Evolutionary conservation across 2,329 filamentous ascomycete species (phyloP).

Genomic region (Colletotrichum sansevieriae): DNA sequence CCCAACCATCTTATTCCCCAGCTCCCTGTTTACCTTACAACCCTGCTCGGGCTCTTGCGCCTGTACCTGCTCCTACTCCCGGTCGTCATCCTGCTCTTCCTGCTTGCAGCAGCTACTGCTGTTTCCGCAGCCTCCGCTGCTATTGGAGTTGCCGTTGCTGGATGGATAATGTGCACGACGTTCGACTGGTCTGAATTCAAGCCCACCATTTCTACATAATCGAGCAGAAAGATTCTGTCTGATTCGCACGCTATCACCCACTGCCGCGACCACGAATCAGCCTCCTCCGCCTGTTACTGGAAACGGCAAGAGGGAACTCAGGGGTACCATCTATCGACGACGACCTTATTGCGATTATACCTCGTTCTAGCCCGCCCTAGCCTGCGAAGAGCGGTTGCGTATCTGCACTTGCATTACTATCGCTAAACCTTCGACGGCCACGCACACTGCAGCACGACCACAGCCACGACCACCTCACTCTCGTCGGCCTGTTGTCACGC

Average conservation of each 20-base stretch:
- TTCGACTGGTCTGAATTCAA: background rate
- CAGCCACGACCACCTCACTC: background rate
- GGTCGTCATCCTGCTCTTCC: conserved; percentile 5
- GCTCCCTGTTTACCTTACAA: conserved; percentile 24
- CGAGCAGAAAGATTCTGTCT: background rate
- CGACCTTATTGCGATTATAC: conserved; percentile 5
- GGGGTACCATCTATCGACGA: conserved; percentile 21
- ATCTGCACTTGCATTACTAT: conserved; percentile 20
- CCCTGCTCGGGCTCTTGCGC: conserved; percentile 5
- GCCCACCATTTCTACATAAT: background rate
- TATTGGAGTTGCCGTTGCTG: background rate
- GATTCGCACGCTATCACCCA: background rate
- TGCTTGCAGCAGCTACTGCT: background rate
- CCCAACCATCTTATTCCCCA: conserved; percentile 19
- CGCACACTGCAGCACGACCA: conserved; percentile 4
- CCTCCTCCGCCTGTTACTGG: conserved; percentile 14
- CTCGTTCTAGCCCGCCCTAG: background rate
- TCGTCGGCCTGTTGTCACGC: background rate
- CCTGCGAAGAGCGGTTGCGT: conserved; percentile 11
- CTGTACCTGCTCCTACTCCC: conserved; percentile 2
- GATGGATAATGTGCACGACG: background rate
- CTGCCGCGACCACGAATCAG: conserved; percentile 14
- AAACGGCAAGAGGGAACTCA: conserved; percentile 27
- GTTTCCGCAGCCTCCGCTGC: background rate
- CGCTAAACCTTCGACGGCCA: conserved; percentile 20